Conservation (phyloP, 225 moss, liverwort and hornwort genomes). For the Straminergon stramineum region DNA sequence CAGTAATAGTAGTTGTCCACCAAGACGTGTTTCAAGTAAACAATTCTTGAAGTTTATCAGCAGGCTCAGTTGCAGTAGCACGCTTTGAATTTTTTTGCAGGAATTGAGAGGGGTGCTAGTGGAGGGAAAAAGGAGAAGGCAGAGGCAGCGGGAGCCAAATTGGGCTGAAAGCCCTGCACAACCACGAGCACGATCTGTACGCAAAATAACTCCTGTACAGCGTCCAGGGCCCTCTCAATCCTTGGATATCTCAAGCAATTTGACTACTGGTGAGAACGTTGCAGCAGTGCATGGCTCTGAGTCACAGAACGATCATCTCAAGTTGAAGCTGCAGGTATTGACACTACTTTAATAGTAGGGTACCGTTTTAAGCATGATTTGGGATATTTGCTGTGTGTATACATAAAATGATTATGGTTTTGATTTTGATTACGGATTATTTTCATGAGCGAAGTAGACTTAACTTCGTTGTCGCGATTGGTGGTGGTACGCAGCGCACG, state of each 20-base stretch:
- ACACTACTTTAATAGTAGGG: not conserved
- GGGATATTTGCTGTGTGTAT: not conserved
- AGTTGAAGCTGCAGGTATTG: conserved; percentile 59
- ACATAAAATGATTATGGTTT: not conserved
- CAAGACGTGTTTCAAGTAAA: not conserved
- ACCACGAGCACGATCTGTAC: conserved; percentile 33
- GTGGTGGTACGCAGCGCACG: conserved; percentile 35
- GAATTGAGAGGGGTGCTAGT: conserved; percentile 50
- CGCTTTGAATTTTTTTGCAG: conserved; percentile 15
- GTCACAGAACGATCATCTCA: conserved; percentile 38
- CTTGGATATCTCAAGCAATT: conserved; percentile 33
- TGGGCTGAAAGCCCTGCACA: conserved; percentile 51
- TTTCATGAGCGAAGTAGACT: not conserved
- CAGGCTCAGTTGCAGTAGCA: not conserved
- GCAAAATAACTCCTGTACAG: conserved; percentile 67
- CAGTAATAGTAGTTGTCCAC: not conserved
- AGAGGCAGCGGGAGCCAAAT: conserved; percentile 42
- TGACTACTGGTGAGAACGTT: conserved; percentile 27
- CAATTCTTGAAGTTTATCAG: not conserved
- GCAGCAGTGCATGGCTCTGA: conserved; percentile 12
- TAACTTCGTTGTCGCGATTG: not conserved
- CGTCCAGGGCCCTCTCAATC: conserved; percentile 40
- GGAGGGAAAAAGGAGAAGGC: conserved; percentile 52
- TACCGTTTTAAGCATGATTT: not conserved
- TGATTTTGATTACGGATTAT: not conserved